Evolutionary conservation across 768 basidiomycete genomes (phyloP), one percentile per base, ranked within the genome.

Genomic region (Russula lepida): DNA sequence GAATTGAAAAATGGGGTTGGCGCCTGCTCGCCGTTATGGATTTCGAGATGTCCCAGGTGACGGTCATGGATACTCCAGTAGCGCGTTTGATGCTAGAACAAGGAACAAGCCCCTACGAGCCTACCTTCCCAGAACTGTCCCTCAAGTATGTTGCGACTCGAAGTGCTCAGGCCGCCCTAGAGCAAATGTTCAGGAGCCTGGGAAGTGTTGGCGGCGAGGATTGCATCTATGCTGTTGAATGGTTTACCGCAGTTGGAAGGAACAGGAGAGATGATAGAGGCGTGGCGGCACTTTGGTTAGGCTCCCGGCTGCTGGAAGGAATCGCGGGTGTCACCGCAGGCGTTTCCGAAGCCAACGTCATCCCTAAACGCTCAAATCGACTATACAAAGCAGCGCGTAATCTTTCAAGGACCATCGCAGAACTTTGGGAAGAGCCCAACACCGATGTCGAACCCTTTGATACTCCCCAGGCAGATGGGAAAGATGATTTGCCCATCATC

Each of bases 1-100:
- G 89, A 0, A 83, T 97, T 19, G 92, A 97, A 67, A 85, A 85
- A 71, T 98, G 94, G 95, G 90, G 92, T 4, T 93, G 89, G 87
- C 81, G 82, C 51, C 69, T 99, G 4, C 78, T 98, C 30, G 81
- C 83, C 0, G 89, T 88, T n/a, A 74, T 98, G 41, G 86, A 92
- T 66, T 83, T 98, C 59, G 74, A 71, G 3, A 76, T 77, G 64
- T 87, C 80, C n/a, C 72, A 76, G 8, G 71, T 83, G 53, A 72
- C 76, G 6, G 69, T 81, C 12, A 76, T 81, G 15, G 74, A 76
- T 57, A 72, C 77, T 3, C 78, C 84, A 4, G 71, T 76, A 3
- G 80, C 79, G 0, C 83, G 80, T 57, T 73, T 84, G 23, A 76
- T 83, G 72, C 76, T 90, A 12, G 86, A 88, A 68, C 67, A 54